phyloP scores from a whole-genome alignment of 2,329 filamentous ascomycete species.

The Clonostachys rhizophaga region DNA sequence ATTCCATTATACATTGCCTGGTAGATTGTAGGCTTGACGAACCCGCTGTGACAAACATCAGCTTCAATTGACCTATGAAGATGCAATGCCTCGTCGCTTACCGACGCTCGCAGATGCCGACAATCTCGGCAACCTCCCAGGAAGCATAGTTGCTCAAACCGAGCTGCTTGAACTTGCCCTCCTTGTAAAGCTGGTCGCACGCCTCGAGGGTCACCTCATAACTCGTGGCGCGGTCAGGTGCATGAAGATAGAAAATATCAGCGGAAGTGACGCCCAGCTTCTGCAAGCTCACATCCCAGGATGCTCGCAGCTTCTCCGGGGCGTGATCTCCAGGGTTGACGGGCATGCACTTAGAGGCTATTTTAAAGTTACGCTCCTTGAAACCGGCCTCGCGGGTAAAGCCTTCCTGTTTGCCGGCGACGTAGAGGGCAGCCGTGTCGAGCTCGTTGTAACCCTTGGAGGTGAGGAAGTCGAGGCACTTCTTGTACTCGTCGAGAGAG shows the following conservation, averaged over 20 bases:
- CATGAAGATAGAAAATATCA: conserved; percentile 31
- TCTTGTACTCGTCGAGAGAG: conserved; percentile 49
- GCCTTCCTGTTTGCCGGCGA: conserved; percentile 64
- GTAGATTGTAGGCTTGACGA: conserved; percentile 68
- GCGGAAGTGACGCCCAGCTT: conserved; percentile 8
- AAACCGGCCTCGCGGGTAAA: conserved; percentile 63
- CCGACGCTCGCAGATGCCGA: conserved; percentile 59
- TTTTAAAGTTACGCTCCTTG: conserved; percentile 62
- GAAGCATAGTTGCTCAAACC: conserved; percentile 70
- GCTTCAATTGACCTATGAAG: neutral
- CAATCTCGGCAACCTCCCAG: conserved; percentile 73
- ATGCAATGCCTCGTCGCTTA: neutral
- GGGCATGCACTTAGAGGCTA: conserved; percentile 57
- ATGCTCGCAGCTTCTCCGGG: neutral
- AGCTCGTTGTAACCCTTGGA: conserved; percentile 65
- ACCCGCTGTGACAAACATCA: conserved; percentile 34
- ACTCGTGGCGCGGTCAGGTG: conserved; percentile 50
- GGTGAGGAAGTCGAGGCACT: conserved; percentile 62
- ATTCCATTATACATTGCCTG: conserved; percentile 62
- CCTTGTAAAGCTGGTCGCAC: conserved; percentile 64
- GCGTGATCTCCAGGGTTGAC: conserved; percentile 1
- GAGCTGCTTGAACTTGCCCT: conserved; percentile 66
- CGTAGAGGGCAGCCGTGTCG: conserved; percentile 66
- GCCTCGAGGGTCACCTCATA: conserved; percentile 67
- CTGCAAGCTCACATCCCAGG: conserved; percentile 1